Conservation (phyloP, 2,329 filamentous ascomycete genomes). For the Conoideocrella luteorostrata region DNA sequence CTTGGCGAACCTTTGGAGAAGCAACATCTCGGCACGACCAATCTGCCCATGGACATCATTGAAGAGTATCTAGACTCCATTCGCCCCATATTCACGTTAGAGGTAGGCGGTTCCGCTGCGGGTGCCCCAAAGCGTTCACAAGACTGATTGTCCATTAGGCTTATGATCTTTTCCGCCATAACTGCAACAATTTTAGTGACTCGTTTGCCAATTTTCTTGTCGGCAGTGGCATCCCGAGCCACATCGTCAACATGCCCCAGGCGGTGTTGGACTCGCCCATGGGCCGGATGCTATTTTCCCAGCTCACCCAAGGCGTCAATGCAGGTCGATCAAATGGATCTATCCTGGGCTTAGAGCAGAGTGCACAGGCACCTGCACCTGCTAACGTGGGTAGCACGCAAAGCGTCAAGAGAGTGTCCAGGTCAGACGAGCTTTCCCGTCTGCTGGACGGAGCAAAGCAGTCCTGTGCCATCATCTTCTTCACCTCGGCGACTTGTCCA, state of each 20-base stretch:
- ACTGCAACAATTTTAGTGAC: slow-evolving; percentile 97
- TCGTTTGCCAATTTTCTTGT: slow-evolving; percentile 85
- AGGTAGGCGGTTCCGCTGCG: slow-evolving; percentile 39
- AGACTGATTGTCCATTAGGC: slow-evolving; percentile 41
- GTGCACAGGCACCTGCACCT: slow-evolving; percentile 17
- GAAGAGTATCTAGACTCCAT: slow-evolving; percentile 83
- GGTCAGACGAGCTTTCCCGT: slow-evolving; percentile 23
- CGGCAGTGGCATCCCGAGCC: slow-evolving; percentile 78
- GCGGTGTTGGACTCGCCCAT: slow-evolving; percentile 81
- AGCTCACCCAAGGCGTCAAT: slow-evolving; percentile 48
- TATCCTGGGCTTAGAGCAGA: slow-evolving; percentile 45
- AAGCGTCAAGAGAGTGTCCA: slow-evolving; percentile 55
- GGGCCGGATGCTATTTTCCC: slow-evolving; percentile 79
- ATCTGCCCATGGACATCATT: slow-evolving; percentile 73
- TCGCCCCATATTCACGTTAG: slow-evolving; percentile 72
- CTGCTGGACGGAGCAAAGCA: slow-evolving; percentile 51
- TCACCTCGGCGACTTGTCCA: slow-evolving; percentile 80
- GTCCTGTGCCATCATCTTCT: slow-evolving; percentile 79
- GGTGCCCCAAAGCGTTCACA: background rate
- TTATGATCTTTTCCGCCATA: slow-evolving; percentile 85
- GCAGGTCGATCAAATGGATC: slow-evolving; percentile 44
- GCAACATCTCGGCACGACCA: slow-evolving; percentile 67
- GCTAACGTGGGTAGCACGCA: slow-evolving; percentile 4
- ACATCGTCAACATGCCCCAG: slow-evolving; percentile 80
- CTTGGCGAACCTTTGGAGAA: slow-evolving; percentile 77